A percentile compares a stretch with the other conserved stretches of the same genome.
Evolutionary conservation across 1,284 basidiomycete species (phyloP).

Genomic region (Cutaneotrichosporon cutaneum): DNA sequence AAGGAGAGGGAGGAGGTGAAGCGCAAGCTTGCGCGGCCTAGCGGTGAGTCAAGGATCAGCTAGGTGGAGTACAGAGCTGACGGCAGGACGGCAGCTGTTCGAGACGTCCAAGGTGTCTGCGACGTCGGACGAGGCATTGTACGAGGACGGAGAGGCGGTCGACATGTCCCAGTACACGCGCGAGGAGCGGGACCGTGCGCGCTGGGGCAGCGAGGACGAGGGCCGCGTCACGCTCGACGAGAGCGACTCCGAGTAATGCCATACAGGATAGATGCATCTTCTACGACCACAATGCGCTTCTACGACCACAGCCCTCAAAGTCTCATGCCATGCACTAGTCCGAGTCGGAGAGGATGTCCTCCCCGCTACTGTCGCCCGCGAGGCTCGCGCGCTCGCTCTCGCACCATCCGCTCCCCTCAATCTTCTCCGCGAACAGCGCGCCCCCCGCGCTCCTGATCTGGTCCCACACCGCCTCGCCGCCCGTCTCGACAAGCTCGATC

Average conservation of each 20-base stretch:
- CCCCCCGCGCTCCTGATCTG: constrained; percentile 45
- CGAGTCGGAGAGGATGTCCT: constrained; percentile 27
- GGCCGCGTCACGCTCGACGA: constrained; percentile 23
- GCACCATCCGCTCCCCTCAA: constrained; percentile 37
- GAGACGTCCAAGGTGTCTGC: constrained; percentile 72
- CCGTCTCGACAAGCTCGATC: constrained; percentile 32
- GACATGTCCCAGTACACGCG: constrained; percentile 85
- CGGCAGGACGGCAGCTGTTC: constrained; percentile 81
- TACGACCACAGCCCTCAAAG: too few species aligned
- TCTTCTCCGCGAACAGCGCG: constrained; percentile 48
- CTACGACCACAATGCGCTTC: neutral
- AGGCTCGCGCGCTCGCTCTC: constrained; percentile 27
- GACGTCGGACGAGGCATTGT: constrained; percentile 66
- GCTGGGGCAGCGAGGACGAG: constrained; percentile 64
- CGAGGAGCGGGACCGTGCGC: constrained; percentile 60
- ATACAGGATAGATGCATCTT: constrained; percentile 12
- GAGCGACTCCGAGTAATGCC: constrained; percentile 20
- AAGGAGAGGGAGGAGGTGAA: constrained; percentile 90
- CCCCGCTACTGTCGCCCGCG: constrained; percentile 28
- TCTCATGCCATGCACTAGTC: constrained; percentile 6
- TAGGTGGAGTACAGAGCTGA: neutral
- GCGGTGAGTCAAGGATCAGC: constrained; percentile 60
- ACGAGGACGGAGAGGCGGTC: constrained; percentile 80
- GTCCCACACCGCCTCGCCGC: constrained; percentile 44
- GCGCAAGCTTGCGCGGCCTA: constrained; percentile 63